These are phyloP conservation scores for Aspergillus uvarum DNA, from an alignment of 2,329 filamentous ascomycete genomes.

Conservation along the genomic window DNA sequence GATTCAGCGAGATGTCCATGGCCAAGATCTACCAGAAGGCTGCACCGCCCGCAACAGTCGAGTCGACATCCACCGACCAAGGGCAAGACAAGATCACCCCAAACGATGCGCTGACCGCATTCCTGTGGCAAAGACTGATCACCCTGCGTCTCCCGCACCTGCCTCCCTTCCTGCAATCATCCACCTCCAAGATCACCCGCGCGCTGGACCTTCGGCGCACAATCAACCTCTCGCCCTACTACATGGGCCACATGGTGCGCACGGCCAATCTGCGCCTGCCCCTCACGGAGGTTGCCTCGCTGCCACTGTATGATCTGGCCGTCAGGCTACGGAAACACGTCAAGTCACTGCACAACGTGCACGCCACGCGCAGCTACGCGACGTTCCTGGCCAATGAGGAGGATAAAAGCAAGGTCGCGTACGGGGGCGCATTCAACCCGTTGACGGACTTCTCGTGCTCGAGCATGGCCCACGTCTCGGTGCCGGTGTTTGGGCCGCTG, in stretches of 20 bases:
- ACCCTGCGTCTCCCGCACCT: constrained; percentile 7
- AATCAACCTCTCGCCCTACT: constrained; percentile 15
- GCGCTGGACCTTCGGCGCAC: constrained; percentile 22
- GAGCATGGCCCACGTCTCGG: constrained; percentile 16
- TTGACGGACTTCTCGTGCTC: constrained; percentile 16
- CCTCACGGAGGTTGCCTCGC: constrained; percentile 1
- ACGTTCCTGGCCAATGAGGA: constrained; percentile 16
- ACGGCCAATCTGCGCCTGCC: constrained; percentile 14
- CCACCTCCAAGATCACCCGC: constrained; percentile 15
- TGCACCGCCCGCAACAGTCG: not conserved
- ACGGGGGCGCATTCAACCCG: constrained; percentile 17
- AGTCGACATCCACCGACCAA: not conserved
- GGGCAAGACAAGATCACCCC: constrained; percentile 11
- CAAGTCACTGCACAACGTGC: constrained; percentile 2
- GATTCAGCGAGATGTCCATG: constrained; percentile 7
- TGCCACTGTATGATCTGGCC: constrained; percentile 8
- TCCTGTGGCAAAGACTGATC: constrained; percentile 19
- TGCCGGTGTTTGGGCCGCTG: constrained; percentile 13
- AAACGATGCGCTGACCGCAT: constrained; percentile 24
- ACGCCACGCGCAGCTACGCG: constrained; percentile 18
- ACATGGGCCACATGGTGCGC: constrained; percentile 25
- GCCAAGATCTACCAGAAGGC: constrained; percentile 8
- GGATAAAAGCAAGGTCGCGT: constrained; percentile 18
- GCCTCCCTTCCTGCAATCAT: not conserved
- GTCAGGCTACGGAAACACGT: not conserved